Evolutionary conservation across 2,329 filamentous ascomycete species (phyloP), one percentile per base, ranked within the genome.

Genomic region (Penicillium sumatraense): DNA sequence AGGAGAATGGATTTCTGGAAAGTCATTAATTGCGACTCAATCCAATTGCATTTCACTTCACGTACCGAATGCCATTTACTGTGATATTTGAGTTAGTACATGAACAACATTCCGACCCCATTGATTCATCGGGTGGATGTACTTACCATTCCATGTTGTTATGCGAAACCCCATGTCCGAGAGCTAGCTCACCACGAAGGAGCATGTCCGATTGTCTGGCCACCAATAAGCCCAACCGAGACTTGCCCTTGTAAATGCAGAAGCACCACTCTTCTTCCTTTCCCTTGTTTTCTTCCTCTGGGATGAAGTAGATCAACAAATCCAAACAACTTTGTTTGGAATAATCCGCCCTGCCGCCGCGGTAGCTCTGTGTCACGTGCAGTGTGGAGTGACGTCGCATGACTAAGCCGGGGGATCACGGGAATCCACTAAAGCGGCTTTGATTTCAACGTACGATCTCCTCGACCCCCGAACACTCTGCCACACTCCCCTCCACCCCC

Each of bases 91-190:
- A 5, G 27, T 44, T 16, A 44, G 40, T 23, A 44, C 8, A 4
- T 3, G 23, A 16, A 8, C 40, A 44, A 27, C 6, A 44, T 18
- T 27, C 14, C n/a, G 18, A 1, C 6, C 3, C 40, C 13, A 44
- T 44, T 14, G 14, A 45, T 27, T n/a, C 21, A 11, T 13, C 6
- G 13, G 18, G 44, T 2, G 16, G 16, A 54, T 23, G 21, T 31
- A 63, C 82, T 70, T 73, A 90, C 89, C 90, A 76, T 93, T 93
- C 90, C 90, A 93, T 13, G 89, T 90, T 3, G 90, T 95, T 65
- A 96, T 91, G 58, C 91, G 87, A 61, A 96, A 79, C 14, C 81
- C 83, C 89, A 92, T 92, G 18, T 24, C 67, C 81, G 62, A 56
- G 55, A 45, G 27, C 36, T 53, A 20, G 24, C 23, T 41, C 44